Conservation (phyloP, 1,284 basidiomycete species). For the Sporisorium exsertum region DNA sequence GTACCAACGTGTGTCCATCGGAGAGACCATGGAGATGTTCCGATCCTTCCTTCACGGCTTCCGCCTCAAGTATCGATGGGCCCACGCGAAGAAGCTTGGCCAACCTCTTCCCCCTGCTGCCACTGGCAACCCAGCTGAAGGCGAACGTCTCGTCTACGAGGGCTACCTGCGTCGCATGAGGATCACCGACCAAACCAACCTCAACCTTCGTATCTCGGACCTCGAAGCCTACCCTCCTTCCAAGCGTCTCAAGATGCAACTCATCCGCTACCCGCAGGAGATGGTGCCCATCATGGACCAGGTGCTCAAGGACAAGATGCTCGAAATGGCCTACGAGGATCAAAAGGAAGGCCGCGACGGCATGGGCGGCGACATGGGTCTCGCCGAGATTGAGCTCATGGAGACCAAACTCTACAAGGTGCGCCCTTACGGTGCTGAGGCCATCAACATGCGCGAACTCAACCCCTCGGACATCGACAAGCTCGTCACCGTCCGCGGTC, state of each 20-base stretch:
- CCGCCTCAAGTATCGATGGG: slow-evolving; percentile 89
- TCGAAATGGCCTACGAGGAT: slow-evolving; percentile 75
- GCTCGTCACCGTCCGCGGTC: too few species aligned
- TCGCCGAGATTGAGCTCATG: too few species aligned
- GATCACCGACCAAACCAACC: too few species aligned
- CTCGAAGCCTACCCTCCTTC: too few species aligned
- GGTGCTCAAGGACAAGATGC: slow-evolving; percentile 81
- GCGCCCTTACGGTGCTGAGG: too few species aligned
- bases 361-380: too few species aligned
- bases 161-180: too few species aligned
- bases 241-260: too few species aligned
- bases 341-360: slow-evolving; percentile 76
- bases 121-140: slow-evolving; percentile 51
- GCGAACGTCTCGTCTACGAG: slow-evolving; percentile 71
- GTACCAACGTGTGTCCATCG: slow-evolving; percentile 90
- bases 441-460: too few species aligned
- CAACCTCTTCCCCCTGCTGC: slow-evolving; percentile 67
- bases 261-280: slow-evolving; percentile 97
- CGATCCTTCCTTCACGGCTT: slow-evolving; percentile 89
- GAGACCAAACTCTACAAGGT: too few species aligned
- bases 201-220: too few species aligned
- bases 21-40: slow-evolving; percentile 90
- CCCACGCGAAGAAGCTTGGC: slow-evolving; percentile 78
- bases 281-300: slow-evolving; percentile 97
- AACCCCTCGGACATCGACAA: too few species aligned